Evolutionary conservation across 2,329 filamentous ascomycete species (phyloP).

Genomic region (Dactylellina sp.): DNA sequence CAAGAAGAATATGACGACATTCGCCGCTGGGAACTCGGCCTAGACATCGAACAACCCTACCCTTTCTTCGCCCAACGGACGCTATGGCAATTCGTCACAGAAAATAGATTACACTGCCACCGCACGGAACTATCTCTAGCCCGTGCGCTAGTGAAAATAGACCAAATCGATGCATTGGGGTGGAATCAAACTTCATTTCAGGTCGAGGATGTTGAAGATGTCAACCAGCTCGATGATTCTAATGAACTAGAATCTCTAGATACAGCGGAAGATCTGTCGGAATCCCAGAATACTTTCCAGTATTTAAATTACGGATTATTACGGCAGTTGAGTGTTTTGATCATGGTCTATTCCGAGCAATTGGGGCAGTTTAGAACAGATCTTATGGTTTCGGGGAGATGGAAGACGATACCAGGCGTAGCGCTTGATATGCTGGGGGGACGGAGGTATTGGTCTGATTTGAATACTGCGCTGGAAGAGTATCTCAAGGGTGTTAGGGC

Average conservation of each 20-base stretch:
- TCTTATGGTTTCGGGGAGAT: not conserved
- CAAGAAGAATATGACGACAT: not conserved
- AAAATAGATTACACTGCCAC: conserved; percentile 34
- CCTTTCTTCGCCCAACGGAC: conserved; percentile 19
- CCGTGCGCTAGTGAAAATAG: conserved; percentile 4
- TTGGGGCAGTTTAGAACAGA: conserved; percentile 20
- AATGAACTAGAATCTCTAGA: not conserved
- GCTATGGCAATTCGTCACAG: conserved; percentile 6
- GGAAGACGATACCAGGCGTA: not conserved
- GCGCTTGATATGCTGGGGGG: not conserved
- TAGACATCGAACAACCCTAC: conserved; percentile 2
- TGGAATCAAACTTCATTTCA: not conserved
- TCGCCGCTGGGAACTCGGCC: conserved; percentile 18
- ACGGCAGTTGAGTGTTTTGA: conserved; percentile 13
- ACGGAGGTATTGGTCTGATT: conserved; percentile 10
- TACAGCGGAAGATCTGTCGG: not conserved
- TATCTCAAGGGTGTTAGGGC: conserved; percentile 20
- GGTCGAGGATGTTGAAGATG: not conserved
- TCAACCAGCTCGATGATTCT: not conserved
- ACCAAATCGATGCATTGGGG: conserved; percentile 13
- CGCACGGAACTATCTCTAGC: not conserved
- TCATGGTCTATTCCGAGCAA: conserved; percentile 8
- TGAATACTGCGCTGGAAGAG: conserved; percentile 16
- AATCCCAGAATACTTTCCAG: conserved; percentile 5
- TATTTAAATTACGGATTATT: conserved; percentile 13